A percentile compares a stretch with the other conserved stretches of the same genome.
These are phyloP conservation scores for Barbarea vulgaris DNA, from an alignment of 345 rosid species.

Conservation along the genomic window DNA sequence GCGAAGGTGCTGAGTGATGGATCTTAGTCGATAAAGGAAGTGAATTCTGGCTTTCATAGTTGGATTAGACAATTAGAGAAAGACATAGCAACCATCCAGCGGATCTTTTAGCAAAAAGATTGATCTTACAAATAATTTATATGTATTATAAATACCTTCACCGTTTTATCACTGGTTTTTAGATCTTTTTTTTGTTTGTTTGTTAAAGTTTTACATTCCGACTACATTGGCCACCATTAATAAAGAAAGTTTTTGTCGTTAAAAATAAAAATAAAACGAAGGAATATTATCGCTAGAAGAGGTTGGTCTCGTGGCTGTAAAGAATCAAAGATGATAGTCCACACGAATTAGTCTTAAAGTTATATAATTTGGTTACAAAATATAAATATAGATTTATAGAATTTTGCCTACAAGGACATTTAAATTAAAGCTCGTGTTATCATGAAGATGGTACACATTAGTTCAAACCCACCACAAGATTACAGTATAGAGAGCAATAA, in stretches of 20 bases:
- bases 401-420: constrained; percentile 13
- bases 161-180: not conserved
- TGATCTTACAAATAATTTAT: not conserved
- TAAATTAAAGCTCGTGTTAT: not conserved
- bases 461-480: constrained; percentile 21
- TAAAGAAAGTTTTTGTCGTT: not conserved
- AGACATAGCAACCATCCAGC: not conserved
- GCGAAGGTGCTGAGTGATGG: not conserved
- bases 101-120: not conserved
- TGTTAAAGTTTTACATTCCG: not conserved
- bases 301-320: not conserved
- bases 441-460: constrained; percentile 25
- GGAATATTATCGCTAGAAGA: not conserved
- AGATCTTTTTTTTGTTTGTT: not conserved
- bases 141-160: not conserved
- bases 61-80: not conserved
- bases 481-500: constrained; percentile 14
- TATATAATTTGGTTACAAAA: not conserved
- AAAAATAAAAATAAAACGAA: too few relatives aligned
- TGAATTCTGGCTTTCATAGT: not conserved
- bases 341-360: constrained; percentile 6
- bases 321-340: not conserved
- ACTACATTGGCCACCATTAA: not conserved
- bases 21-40: not conserved
- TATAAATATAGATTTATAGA: not conserved